Evolutionary conservation across 768 basidiomycete species (phyloP).

Genomic region (Suillus decipiens): DNA sequence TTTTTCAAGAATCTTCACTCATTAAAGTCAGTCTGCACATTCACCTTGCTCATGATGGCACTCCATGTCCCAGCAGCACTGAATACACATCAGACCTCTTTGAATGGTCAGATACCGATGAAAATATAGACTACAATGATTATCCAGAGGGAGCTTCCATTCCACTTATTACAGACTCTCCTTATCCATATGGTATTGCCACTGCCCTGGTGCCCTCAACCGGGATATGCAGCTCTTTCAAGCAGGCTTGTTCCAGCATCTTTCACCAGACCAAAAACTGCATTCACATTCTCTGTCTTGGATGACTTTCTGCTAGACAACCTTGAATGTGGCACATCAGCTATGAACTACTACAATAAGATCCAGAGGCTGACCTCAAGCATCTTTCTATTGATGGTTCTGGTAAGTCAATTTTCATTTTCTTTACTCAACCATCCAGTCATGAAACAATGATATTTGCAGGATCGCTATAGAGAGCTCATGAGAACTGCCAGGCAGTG

Average conservation of each 20-base stretch:
- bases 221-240: neutral
- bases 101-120: slow-evolving; percentile 3
- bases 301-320: too few species aligned
- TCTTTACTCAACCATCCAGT: too few species aligned
- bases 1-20: slow-evolving; percentile 1
- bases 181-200: neutral
- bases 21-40: neutral
- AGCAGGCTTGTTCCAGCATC: neutral
- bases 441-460: too few species aligned
- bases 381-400: too few species aligned
- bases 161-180: neutral
- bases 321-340: too few species aligned
- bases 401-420: too few species aligned
- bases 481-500: too few species aligned
- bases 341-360: too few species aligned
- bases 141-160: neutral
- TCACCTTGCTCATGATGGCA: too few species aligned
- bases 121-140: neutral
- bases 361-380: too few species aligned
- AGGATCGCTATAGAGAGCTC: too few species aligned
- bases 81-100: neutral
- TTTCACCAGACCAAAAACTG: neutral
- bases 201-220: neutral
- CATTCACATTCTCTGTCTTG: too few species aligned
- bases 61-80: neutral